phyloP scores from a whole-genome alignment of 2,329 filamentous ascomycete species.

The Colletotrichum eleusines region DNA sequence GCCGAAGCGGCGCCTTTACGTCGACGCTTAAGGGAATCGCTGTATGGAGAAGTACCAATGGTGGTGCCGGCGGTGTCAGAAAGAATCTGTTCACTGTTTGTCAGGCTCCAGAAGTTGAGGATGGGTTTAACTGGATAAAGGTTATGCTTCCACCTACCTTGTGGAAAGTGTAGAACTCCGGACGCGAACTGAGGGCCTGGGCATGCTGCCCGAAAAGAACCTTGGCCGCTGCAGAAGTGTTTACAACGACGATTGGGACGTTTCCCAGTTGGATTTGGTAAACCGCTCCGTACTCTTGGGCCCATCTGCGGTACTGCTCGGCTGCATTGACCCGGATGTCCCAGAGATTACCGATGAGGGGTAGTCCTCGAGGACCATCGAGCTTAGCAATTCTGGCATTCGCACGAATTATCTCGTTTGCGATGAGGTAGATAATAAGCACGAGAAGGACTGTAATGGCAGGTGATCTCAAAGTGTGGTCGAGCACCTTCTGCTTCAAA shows the following conservation, averaged over 20 bases:
- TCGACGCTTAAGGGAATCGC: constrained; percentile 72
- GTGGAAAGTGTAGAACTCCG: constrained; percentile 71
- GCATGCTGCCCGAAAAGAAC: constrained; percentile 64
- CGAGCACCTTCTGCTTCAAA: constrained; percentile 41
- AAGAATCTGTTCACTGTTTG: constrained; percentile 59
- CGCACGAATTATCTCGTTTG: constrained; percentile 62
- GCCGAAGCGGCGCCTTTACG: constrained; percentile 75
- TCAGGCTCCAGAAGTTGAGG: not conserved
- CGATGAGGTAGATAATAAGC: constrained; percentile 58
- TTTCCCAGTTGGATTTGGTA: constrained; percentile 71
- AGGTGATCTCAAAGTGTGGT: constrained; percentile 44
- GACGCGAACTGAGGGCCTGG: constrained; percentile 66
- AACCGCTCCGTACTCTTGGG: constrained; percentile 60
- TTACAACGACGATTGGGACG: constrained; percentile 67
- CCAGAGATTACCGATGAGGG: constrained; percentile 66
- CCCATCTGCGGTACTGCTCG: constrained; percentile 68
- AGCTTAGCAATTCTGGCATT: constrained; percentile 59
- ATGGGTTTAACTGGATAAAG: not conserved
- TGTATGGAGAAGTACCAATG: constrained; percentile 76
- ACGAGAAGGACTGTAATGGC: constrained; percentile 35
- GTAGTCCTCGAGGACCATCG: constrained; percentile 62
- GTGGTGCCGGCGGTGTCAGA: constrained; percentile 76
- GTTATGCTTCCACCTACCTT: constrained; percentile 53
- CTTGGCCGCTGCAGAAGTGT: constrained; percentile 64
- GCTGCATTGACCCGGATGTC: constrained; percentile 68